These are phyloP conservation scores for Chenopodium suecicum DNA, from an alignment of 148 eudicot species.

Conservation along the genomic window DNA sequence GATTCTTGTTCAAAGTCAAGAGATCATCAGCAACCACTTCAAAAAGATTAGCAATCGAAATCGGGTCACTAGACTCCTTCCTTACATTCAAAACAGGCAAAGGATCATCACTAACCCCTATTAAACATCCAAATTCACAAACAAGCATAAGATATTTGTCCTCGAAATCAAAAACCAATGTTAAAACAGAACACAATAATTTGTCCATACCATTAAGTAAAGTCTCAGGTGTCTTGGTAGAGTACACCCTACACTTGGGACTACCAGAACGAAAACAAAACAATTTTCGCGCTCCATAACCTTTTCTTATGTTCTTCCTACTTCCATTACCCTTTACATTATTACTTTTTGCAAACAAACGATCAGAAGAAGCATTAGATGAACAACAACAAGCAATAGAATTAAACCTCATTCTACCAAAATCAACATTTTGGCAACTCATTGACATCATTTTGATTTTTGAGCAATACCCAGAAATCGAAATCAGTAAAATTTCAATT, in stretches of 20 bases:
- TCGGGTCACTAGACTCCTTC: constrained; percentile 33
- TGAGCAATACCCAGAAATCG: constrained; percentile 16
- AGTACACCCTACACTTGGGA: constrained; percentile 43
- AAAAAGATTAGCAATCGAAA: constrained; percentile 52
- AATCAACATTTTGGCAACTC: constrained; percentile 62
- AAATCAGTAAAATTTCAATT: constrained; percentile 23
- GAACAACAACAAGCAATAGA: constrained; percentile 62
- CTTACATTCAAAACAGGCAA: constrained; percentile 50
- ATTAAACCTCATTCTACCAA: constrained; percentile 63
- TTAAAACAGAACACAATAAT: background rate
- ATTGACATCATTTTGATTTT: constrained; percentile 62
- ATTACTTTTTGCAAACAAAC: constrained; percentile 35
- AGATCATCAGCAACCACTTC: constrained; percentile 88
- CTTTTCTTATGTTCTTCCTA: constrained; percentile 31
- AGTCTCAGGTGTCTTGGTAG: constrained; percentile 64
- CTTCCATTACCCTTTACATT: constrained; percentile 32
- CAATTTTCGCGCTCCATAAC: constrained; percentile 39
- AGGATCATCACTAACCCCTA: constrained; percentile 55
- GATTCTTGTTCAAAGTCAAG: constrained; percentile 64
- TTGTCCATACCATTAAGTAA: constrained; percentile 41
- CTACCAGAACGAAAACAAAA: constrained; percentile 38
- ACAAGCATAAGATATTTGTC: background rate
- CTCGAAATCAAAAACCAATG: background rate
- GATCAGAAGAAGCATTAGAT: constrained; percentile 44
- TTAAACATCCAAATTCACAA: constrained; percentile 2